Evolutionary conservation across 345 rosid species (phyloP), one percentile per base, ranked within the genome.

Genomic region (Rhodomyrtus tomentosa): DNA sequence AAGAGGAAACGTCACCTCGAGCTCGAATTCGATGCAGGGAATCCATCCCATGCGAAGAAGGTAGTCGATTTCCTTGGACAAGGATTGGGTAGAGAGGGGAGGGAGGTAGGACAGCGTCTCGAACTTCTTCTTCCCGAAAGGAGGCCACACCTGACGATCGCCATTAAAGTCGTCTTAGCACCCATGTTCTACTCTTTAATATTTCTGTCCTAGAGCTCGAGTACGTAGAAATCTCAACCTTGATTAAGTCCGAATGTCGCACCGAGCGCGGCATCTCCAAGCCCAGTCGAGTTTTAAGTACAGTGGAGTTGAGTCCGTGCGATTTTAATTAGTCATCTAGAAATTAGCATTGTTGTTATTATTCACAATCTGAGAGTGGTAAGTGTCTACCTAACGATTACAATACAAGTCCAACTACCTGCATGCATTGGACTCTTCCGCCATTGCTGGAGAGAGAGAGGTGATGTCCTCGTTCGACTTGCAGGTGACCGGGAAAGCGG

Each of bases 21-120:
- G 25, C 56, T 82, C 42, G 52, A 82, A 86, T 68, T 86, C 87
- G 83, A 93, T 0, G 93, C 91, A 82, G 89, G 86, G 16, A 92
- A 90, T 5, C 92, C 95, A 79, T 4, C 90, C 32, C 2, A 4
- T 74, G 50, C 85, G 82, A 52, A 86, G 45, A 55, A 86, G 87
- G 85, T 86, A 86, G 5, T 76, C 85, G 24, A 86, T 18, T 45
- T 86, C 76, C 85, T 56, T 82, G 55, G 79, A 21, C 76, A 86
- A 76, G n/a, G 83, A 84, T 10, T 82, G 52, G 25, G 14, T 1
- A 10, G 79, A 83, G 13, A 92, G 92, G 9, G 92, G 88, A 21
- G 92, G 92, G 40, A 93, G 88, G 88, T 93, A 91, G 15, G 95
- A 93, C 22, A 93, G 88, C 4, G 93, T 89, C 87, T 92, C 94